A percentile compares a stretch with the other conserved stretches of the same genome.
phyloP scores from a whole-genome alignment of 179 eudicot genomes.

The Beta macrorhiza region DNA sequence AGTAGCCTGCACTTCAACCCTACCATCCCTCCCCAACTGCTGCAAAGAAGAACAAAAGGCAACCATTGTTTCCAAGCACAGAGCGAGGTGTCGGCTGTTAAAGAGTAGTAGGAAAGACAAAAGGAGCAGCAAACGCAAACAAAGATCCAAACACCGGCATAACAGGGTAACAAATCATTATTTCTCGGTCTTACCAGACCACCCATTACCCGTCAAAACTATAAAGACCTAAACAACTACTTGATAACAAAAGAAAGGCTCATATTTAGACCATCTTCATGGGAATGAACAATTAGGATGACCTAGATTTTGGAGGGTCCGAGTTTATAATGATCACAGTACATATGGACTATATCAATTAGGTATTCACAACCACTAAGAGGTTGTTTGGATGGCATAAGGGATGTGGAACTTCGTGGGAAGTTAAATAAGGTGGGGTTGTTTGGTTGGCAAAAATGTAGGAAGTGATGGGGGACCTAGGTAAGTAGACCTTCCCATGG shows the following conservation, averaged over 20 bases:
- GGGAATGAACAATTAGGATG: background rate
- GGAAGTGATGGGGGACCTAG: background rate
- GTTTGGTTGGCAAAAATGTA: too few relatives aligned
- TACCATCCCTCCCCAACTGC: background rate
- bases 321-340: background rate
- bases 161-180: background rate
- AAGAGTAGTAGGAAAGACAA: background rate
- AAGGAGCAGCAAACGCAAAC: background rate
- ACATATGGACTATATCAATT: background rate
- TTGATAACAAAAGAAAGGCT: background rate
- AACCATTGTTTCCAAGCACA: background rate
- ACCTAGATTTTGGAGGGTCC: background rate
- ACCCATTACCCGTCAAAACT: background rate
- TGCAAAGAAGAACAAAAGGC: background rate
- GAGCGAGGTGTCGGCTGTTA: background rate
- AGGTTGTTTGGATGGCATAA: too few relatives aligned
- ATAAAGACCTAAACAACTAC: background rate
- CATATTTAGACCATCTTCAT: background rate
- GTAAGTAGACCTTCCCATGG: too few relatives aligned
- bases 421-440: too few relatives aligned
- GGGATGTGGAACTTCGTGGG: too few relatives aligned
- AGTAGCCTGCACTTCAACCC: slow-evolving; percentile 11
- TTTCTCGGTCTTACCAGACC: background rate
- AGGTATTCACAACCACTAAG: background rate
- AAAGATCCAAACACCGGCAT: background rate